These are phyloP conservation scores for Porodaedalea pini DNA, from an alignment of 1,284 basidiomycete genomes.

Conservation along the genomic window DNA sequence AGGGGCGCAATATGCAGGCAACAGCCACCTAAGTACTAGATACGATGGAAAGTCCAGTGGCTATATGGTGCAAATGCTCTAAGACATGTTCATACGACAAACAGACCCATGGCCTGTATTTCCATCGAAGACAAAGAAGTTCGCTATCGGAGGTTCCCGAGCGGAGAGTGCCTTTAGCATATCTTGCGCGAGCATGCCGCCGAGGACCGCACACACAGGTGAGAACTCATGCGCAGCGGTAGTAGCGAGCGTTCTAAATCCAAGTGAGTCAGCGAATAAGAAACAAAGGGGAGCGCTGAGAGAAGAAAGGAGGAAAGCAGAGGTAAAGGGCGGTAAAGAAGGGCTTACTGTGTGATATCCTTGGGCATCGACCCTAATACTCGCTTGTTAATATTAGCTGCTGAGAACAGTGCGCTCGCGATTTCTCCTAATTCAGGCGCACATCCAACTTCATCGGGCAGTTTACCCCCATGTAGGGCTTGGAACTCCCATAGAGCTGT, in stretches of 20 bases:
- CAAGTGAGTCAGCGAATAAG: background rate
- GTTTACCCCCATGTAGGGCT: constrained; percentile 46
- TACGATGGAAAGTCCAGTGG: too few species aligned
- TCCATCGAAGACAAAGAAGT: constrained; percentile 90
- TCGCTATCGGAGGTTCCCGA: constrained; percentile 88
- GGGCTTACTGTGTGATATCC: constrained; percentile 57
- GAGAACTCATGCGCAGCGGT: constrained; percentile 86
- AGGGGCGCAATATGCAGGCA: background rate
- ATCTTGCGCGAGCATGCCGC: constrained; percentile 93
- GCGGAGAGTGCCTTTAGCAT: constrained; percentile 88
- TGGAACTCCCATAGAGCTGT: constrained; percentile 86
- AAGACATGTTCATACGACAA: constrained; percentile 46
- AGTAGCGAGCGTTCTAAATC: constrained; percentile 51
- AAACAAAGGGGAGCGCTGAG: constrained; percentile 18
- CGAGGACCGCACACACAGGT: constrained; percentile 88
- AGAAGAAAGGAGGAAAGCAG: constrained; percentile 2
- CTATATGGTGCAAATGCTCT: constrained; percentile 19
- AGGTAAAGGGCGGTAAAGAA: background rate
- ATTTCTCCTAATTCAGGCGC: constrained; percentile 58
- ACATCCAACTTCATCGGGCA: constrained; percentile 53
- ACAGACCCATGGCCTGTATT: constrained; percentile 73
- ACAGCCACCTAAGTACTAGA: too few species aligned
- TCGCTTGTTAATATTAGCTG: constrained; percentile 69
- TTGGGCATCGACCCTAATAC: constrained; percentile 52
- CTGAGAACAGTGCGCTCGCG: constrained; percentile 55